A percentile compares a stretch with the other conserved stretches of the same genome.
Conservation (phyloP, 2,329 filamentous ascomycete genomes). For the Leptographium radiaticola region DNA sequence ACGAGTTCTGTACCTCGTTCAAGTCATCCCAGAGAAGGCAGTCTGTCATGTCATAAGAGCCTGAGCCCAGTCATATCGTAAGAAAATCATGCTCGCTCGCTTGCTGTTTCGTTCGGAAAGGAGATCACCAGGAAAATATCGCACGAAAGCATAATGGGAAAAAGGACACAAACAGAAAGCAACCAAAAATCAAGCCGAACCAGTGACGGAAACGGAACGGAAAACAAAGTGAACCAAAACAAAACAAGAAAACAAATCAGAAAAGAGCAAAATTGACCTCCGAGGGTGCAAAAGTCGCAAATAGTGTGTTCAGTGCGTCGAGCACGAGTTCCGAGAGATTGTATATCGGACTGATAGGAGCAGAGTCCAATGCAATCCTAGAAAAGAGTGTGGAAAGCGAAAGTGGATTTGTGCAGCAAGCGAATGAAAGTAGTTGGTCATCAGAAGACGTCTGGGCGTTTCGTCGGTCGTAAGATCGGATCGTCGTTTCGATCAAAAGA, state of each 20-base stretch:
- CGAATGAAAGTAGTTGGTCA: not conserved
- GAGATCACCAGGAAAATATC: slow-evolving; percentile 1
- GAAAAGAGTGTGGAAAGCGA: slow-evolving; percentile 7
- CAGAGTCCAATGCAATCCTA: slow-evolving; percentile 2
- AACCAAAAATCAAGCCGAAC: slow-evolving; percentile 5
- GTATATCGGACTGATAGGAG: too few relatives aligned
- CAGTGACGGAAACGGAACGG: not conserved
- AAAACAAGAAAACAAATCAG: slow-evolving; percentile 6
- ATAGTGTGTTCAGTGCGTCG: too few relatives aligned
- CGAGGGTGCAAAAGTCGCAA: not conserved
- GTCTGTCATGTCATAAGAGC: slow-evolving; percentile 1
- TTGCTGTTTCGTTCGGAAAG: slow-evolving; percentile 3
- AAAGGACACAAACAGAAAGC: slow-evolving; percentile 2
- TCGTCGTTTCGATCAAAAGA: not conserved
- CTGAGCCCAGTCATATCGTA: slow-evolving; percentile 6
- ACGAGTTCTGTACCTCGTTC: slow-evolving; percentile 6
- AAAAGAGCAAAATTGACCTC: not conserved
- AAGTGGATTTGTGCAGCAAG: not conserved
- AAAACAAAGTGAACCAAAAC: slow-evolving; percentile 10
- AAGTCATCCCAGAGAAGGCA: not conserved
- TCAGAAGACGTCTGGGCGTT: not conserved
- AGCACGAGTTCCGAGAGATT: too few relatives aligned
- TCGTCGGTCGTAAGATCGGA: not conserved
- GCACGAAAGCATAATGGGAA: slow-evolving; percentile 1
- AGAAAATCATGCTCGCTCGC: slow-evolving; percentile 7